Evolutionary conservation across 371 early-diverging fungal species (phyloP).

Genomic region (Dinochytrium kinnereticum): DNA sequence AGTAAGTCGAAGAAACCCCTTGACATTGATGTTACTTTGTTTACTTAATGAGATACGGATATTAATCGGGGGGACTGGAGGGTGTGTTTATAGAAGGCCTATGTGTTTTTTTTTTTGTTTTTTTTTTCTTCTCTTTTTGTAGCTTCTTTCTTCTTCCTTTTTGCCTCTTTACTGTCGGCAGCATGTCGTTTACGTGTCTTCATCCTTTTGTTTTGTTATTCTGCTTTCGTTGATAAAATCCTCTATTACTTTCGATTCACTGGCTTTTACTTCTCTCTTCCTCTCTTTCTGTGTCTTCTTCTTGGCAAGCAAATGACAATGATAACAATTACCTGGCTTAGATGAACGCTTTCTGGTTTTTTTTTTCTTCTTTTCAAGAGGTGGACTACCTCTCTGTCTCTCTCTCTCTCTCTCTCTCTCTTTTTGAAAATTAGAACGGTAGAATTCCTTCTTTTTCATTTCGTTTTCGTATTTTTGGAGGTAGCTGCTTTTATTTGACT

Average conservation of each 20-base stretch:
- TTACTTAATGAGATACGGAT: too few relatives aligned
- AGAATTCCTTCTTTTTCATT: neutral
- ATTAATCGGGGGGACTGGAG: too few relatives aligned
- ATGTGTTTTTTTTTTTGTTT: neutral
- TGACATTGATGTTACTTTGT: too few relatives aligned
- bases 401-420: neutral
- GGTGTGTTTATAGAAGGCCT: too few relatives aligned
- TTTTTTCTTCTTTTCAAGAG: too few relatives aligned
- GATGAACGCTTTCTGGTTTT: neutral
- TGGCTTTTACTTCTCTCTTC: neutral
- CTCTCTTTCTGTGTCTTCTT: neutral
- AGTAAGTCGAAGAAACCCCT: too few relatives aligned
- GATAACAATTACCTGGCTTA: neutral
- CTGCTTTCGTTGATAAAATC: too few relatives aligned
- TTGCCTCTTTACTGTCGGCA: neutral
- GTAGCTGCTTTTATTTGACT: neutral
- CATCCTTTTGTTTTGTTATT: too few relatives aligned
- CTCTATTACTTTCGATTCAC: neutral
- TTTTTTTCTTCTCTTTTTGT: neutral
- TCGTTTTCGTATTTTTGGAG: neutral
- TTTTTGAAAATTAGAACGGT: neutral
- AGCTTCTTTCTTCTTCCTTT: slow-evolving; percentile 9
- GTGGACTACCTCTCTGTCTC: neutral
- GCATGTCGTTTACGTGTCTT: neutral
- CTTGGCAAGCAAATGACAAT: neutral